Percentiles rank a stretch among this genome's conserved stretches.
phyloP scores from a whole-genome alignment of 2,329 filamentous ascomycete species.

The Sclerotinia spermophila region DNA sequence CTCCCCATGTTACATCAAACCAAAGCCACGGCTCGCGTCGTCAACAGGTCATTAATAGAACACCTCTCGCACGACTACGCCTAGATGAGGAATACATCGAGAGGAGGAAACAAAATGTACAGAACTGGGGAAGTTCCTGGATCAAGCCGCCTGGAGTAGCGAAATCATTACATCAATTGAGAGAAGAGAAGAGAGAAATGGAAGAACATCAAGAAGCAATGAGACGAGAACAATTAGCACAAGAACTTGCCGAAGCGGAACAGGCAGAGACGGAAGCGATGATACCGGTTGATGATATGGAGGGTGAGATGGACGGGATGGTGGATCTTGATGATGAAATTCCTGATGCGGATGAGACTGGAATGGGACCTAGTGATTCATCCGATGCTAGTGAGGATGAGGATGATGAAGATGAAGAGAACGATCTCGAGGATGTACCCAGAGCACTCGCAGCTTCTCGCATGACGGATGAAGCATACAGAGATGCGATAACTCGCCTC shows the following conservation, averaged over 20 bases:
- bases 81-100: slow-evolving; percentile 75
- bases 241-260: slow-evolving; percentile 71
- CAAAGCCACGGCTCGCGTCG: slow-evolving; percentile 37
- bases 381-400: slow-evolving; percentile 43
- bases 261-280: slow-evolving; percentile 42
- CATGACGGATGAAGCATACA: slow-evolving; percentile 59
- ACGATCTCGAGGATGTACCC: slow-evolving; percentile 37
- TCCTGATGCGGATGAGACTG: slow-evolving; percentile 53
- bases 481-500: slow-evolving; percentile 53
- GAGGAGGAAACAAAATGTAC: slow-evolving; percentile 74
- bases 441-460: slow-evolving; percentile 39
- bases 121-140: slow-evolving; percentile 86
- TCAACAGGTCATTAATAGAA: slow-evolving; percentile 49
- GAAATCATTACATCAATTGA: slow-evolving; percentile 86
- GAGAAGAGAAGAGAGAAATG: slow-evolving; percentile 83
- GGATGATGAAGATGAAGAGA: slow-evolving; percentile 37
- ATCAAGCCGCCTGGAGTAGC: slow-evolving; percentile 81
- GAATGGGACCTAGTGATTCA: slow-evolving; percentile 37
- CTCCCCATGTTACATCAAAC: slow-evolving; percentile 18
- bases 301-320: slow-evolving; percentile 45
- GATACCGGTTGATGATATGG: slow-evolving; percentile 37
- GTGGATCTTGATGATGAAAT: slow-evolving; percentile 71
- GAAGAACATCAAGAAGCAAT: slow-evolving; percentile 78
- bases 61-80: slow-evolving; percentile 64
- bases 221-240: slow-evolving; percentile 64